phyloP scores from a whole-genome alignment of 371 early-diverging fungal genomes.

The Saksenaea oblongispora region DNA sequence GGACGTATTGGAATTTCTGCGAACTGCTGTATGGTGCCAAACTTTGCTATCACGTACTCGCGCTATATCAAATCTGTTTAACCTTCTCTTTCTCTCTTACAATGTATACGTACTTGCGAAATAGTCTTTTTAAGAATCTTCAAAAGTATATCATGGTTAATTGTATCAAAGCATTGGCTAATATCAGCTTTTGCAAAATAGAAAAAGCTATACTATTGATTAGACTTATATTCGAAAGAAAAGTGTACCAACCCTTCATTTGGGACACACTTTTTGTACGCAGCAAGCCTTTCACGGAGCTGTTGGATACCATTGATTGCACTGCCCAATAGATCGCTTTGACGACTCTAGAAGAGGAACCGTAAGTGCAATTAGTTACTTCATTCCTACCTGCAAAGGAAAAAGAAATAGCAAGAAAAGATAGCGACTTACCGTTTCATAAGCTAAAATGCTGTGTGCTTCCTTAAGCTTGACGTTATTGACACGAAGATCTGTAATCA shows the following conservation, averaged over 20 bases:
- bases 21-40: conserved; percentile 40
- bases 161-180: conserved; percentile 75
- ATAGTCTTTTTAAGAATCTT: conserved; percentile 55
- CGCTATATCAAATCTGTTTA: conserved; percentile 35
- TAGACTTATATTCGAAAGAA: not conserved
- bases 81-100: not conserved
- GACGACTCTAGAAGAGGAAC: not conserved
- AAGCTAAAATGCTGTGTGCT: conserved; percentile 16
- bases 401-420: no score
- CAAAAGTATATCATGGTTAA: conserved; percentile 69
- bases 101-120: conserved; percentile 34
- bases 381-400: not conserved
- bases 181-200: conserved; percentile 90
- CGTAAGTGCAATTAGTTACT: not conserved
- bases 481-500: conserved; percentile 62
- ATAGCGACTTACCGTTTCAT: conserved; percentile 43
- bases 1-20: conserved; percentile 17
- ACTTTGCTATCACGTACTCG: conserved; percentile 59
- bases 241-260: conserved; percentile 10
- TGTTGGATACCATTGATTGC: conserved; percentile 59
- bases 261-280: conserved; percentile 35
- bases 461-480: conserved; percentile 14
- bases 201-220: conserved; percentile 9
- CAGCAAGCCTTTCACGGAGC: conserved; percentile 52
- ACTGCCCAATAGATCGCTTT: conserved; percentile 38